Evolutionary conservation across 805 yeast species (phyloP), one percentile per base, ranked within the genome.

Genomic region (Kluyveromyces nonfermentans): DNA sequence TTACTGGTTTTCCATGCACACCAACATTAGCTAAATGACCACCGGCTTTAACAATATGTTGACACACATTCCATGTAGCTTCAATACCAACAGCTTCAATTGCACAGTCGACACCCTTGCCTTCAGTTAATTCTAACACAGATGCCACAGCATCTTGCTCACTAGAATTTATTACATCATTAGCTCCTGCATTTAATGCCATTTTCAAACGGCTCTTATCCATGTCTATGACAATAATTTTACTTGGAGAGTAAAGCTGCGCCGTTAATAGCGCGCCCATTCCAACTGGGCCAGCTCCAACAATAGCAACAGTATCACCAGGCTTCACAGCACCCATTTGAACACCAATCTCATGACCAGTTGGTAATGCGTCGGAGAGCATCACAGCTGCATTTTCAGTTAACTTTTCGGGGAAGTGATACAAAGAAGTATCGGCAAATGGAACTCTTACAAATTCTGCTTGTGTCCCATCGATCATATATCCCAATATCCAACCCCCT

Each of bases 361-460:
- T 82, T 46, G 82, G 85, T 58, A 80, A 63, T 20, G 81, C 80
- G 52, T 77, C 39, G 14, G 39, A 36, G 21, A 36, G 39, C 39
- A 36, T 16, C 85, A 72, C 56, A 85, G 67, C 21, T 95, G 95
- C 65, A 86, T 95, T 40, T 80, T 85, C 56, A 85, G 62, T 1
- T 95, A 95, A 50, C 94, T 95, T 66, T 84, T 81, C 58, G 85
- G 95, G 40, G 82, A 73, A 2, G 84, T 70, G 25, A 87, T 82
- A 54, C 53, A 86, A 69, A 10, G 95, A 86, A 43, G 89, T 93
- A 56, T 84, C 89, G 46, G 77, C 71, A 43, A 86, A 88, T 9
- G 95, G 95, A 15, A 95, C 84, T 32, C 95, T 95, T 25, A 95
- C 95, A 67, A 87, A 86, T 14, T 71, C 74, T 93, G 87, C 84